phyloP scores from a whole-genome alignment of 176 grass and related monocot species.

The Oryza nivara region DNA sequence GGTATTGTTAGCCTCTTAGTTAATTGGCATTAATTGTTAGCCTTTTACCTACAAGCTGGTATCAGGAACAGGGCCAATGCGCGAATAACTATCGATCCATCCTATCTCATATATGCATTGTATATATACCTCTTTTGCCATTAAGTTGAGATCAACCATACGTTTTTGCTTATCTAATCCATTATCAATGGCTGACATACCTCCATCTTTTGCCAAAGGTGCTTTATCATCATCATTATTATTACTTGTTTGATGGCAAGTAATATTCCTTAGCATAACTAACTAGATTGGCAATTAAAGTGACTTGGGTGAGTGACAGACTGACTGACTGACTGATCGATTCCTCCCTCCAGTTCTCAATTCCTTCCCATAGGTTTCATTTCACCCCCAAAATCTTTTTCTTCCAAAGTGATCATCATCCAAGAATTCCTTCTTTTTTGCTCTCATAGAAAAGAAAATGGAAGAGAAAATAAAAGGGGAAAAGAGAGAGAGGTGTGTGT shows the following conservation, averaged over 20 bases:
- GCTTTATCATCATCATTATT: background rate
- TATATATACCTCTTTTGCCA: background rate
- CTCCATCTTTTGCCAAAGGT: slow-evolving; percentile 14
- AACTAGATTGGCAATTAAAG: background rate
- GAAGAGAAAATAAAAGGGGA: background rate
- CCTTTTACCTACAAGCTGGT: no score
- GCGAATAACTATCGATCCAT: background rate
- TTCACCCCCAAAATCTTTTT: background rate
- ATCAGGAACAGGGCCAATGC: background rate
- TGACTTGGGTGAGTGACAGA: background rate
- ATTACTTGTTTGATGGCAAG: background rate
- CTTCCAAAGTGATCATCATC: background rate
- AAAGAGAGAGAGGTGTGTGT: background rate
- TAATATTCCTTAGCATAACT: background rate
- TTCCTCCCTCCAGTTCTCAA: background rate
- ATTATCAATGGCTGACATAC: background rate
- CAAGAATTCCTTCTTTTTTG: background rate
- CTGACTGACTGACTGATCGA: background rate
- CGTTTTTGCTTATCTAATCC: background rate
- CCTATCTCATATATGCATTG: background rate
- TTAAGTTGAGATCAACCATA: background rate
- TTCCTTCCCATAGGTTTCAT: background rate
- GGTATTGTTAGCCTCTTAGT: no score
- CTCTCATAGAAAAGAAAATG: background rate
- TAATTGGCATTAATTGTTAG: no score